A percentile compares a stretch with the other conserved stretches of the same genome.
These are phyloP conservation scores for Colletotrichum musae DNA, from an alignment of 2,329 filamentous ascomycete genomes.

Conservation along the genomic window DNA sequence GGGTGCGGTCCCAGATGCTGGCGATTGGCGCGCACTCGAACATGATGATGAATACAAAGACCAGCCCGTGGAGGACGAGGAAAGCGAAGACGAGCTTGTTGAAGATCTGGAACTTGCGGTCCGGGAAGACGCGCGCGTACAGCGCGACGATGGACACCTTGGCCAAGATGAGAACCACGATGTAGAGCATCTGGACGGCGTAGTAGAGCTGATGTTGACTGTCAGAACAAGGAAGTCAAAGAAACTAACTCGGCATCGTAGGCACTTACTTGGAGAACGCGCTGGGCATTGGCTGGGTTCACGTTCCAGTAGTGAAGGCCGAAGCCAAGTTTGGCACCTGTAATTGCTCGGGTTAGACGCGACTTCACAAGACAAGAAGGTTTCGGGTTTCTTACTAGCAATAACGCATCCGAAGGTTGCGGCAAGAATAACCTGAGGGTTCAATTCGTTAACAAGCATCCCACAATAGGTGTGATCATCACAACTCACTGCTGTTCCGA, in stretches of 20 bases:
- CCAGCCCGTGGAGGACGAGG: constrained; percentile 40
- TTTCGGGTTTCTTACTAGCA: constrained; percentile 5
- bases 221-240: background rate
- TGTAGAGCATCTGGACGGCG: constrained; percentile 44
- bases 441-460: background rate
- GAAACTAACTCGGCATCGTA: rapidly evolving
- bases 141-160: constrained; percentile 46
- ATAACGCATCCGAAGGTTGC: constrained; percentile 20
- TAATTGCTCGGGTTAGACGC: background rate
- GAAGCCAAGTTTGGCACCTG: constrained; percentile 38
- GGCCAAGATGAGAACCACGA: constrained; percentile 43
- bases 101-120: constrained; percentile 38
- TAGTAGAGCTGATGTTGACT: constrained; percentile 34
- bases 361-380: rapidly evolving
- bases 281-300: constrained; percentile 31
- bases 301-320: constrained; percentile 46
- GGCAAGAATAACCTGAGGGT: background rate
- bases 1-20: constrained; percentile 39
- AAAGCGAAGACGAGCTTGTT: constrained; percentile 32
- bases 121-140: constrained; percentile 43
- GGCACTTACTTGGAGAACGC: constrained; percentile 21
- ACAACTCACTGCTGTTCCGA: constrained; percentile 15
- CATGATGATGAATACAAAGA: constrained; percentile 44
- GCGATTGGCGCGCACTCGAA: constrained; percentile 42
- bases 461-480: rapidly evolving